These are phyloP conservation scores for Exophiala xenobiotica DNA, from an alignment of 2,329 filamentous ascomycete species.

Conservation along the genomic window DNA sequence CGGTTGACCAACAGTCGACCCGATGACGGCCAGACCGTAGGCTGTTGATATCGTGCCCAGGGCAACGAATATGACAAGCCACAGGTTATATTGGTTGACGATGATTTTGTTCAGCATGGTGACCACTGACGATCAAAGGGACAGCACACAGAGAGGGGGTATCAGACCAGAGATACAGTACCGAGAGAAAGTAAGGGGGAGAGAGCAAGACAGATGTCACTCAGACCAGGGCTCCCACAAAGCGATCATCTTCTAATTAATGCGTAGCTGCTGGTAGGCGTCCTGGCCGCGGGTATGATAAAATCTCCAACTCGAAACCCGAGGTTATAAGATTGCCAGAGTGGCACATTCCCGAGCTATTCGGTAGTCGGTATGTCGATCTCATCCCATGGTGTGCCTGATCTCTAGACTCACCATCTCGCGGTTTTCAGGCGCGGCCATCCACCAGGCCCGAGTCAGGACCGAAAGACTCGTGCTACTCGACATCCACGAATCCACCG, in stretches of 20 bases:
- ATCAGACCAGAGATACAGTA: neutral
- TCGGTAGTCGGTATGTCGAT: neutral
- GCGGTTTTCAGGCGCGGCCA: neutral
- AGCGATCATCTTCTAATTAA: neutral
- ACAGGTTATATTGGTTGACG: slow-evolving; percentile 36
- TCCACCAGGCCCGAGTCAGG: neutral
- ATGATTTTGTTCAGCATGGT: slow-evolving; percentile 23
- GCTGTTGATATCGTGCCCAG: slow-evolving; percentile 37
- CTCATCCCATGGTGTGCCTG: neutral
- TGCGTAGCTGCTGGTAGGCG: neutral
- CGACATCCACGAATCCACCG: neutral
- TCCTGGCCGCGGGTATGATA: neutral
- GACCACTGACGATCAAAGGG: neutral
- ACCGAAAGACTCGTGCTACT: neutral
- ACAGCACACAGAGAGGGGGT: neutral
- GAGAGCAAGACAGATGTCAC: neutral
- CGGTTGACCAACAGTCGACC: slow-evolving; percentile 48
- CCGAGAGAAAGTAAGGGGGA: neutral
- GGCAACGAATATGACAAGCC: slow-evolving; percentile 37
- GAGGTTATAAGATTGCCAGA: neutral
- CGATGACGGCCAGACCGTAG: slow-evolving; percentile 40
- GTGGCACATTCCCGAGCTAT: neutral
- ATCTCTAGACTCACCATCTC: neutral
- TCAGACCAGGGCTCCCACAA: too few relatives aligned
- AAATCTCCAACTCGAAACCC: slow-evolving; percentile 3